Conservation (phyloP, 176 grass and related monocot genomes). For the Carex kokanica region DNA sequence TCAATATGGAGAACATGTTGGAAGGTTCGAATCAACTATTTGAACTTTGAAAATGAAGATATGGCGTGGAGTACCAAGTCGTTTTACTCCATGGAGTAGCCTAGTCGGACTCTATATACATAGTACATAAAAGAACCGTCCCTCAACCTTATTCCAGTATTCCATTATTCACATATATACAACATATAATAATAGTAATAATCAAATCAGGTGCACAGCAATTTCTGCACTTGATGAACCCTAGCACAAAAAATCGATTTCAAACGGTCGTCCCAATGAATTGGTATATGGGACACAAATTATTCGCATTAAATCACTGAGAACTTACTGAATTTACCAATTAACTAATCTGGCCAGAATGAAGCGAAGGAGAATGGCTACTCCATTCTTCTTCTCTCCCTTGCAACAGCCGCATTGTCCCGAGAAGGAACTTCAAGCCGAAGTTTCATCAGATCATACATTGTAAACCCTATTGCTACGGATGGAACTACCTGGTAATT, state of each 20-base stretch:
- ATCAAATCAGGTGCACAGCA: constrained; percentile 10
- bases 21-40: too few species aligned
- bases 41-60: too few species aligned
- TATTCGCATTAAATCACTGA: background rate
- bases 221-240: background rate
- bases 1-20: too few species aligned
- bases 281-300: background rate
- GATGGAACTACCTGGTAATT: constrained; percentile 68
- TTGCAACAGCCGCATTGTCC: constrained; percentile 45
- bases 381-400: constrained; percentile 47
- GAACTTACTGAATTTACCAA: background rate
- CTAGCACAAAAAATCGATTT: background rate
- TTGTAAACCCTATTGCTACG: constrained; percentile 94
- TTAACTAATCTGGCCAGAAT: constrained; percentile 45
- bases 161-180: constrained; percentile 25
- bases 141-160: background rate
- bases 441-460: constrained; percentile 83
- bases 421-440: constrained; percentile 82
- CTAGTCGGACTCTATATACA: too few species aligned
- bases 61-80: too few species aligned
- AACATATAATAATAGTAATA: background rate
- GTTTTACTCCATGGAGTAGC: too few species aligned
- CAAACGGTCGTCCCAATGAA: background rate
- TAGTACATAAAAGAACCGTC: background rate
- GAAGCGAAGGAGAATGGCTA: constrained; percentile 42